Conservation (phyloP, 441 rosid species). For the Eutrema salsugineum region DNA sequence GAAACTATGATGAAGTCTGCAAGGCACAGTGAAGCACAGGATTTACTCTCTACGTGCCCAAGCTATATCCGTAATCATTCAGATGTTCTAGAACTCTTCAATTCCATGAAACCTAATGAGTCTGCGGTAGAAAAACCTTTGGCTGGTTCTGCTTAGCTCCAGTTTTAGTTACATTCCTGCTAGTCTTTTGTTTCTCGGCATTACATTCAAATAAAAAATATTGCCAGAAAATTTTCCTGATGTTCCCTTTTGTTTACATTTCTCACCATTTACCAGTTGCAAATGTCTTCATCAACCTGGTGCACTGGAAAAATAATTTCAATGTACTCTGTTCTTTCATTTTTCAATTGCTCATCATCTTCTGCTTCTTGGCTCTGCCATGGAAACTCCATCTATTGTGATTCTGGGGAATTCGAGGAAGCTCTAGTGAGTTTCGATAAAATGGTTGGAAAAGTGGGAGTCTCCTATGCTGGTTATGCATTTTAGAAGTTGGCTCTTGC, state of each 20-base stretch:
- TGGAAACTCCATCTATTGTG: constrained; percentile 39
- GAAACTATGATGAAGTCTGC: constrained; percentile 63
- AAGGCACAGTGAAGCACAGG: constrained; percentile 69
- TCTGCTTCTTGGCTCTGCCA: constrained; percentile 2
- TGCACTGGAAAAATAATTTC: constrained; percentile 1
- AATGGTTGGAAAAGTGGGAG: constrained; percentile 54
- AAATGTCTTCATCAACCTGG: not conserved
- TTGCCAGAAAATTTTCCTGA: not conserved
- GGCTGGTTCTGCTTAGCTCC: not conserved
- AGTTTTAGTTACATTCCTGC: no score
- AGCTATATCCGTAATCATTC: constrained; percentile 58
- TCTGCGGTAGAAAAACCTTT: constrained; percentile 16
- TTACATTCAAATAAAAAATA: constrained; percentile 6
- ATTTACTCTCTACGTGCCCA: constrained; percentile 70
- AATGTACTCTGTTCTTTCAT: constrained; percentile 12
- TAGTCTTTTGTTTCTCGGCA: no score
- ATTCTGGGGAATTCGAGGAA: constrained; percentile 49
- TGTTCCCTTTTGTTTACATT: not conserved
- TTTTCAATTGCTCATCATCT: not conserved
- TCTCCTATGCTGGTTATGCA: constrained; percentile 41
- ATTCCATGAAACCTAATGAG: constrained; percentile 41
- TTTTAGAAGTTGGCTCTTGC: constrained; percentile 59
- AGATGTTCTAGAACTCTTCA: constrained; percentile 73
- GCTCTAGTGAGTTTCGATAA: constrained; percentile 54
- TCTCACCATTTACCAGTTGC: not conserved